phyloP scores from a whole-genome alignment of 345 rosid genomes.

The Salix exigua region DNA sequence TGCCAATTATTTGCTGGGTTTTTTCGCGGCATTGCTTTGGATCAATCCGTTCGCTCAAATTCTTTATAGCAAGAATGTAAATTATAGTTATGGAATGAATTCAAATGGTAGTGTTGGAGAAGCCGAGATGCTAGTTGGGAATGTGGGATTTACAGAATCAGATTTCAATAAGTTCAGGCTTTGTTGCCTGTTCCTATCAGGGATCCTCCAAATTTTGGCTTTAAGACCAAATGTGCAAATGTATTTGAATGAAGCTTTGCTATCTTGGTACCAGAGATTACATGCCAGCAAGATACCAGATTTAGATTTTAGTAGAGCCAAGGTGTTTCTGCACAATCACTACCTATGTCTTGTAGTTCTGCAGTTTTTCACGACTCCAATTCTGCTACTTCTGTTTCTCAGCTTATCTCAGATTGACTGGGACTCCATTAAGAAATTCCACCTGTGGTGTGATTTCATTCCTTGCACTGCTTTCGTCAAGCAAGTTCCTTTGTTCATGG shows the following conservation, averaged over 20 bases:
- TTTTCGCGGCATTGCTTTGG: slow-evolving; percentile 77
- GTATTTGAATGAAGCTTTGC: slow-evolving; percentile 85
- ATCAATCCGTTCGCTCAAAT: slow-evolving; percentile 63
- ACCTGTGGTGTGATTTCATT: slow-evolving; percentile 42
- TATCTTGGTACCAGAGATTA: slow-evolving; percentile 87
- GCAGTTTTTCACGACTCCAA: slow-evolving; percentile 69
- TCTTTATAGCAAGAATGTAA: slow-evolving; percentile 34
- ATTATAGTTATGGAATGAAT: slow-evolving; percentile 16
- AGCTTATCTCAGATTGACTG: slow-evolving; percentile 61
- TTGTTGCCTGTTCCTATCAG: slow-evolving; percentile 52
- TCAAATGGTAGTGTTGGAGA: background rate
- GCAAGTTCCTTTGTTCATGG: slow-evolving; percentile 58
- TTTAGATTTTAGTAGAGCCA: slow-evolving; percentile 83
- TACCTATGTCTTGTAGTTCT: slow-evolving; percentile 66
- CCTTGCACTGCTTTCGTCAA: slow-evolving; percentile 51
- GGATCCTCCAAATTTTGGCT: slow-evolving; percentile 53
- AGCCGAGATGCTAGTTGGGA: slow-evolving; percentile 48
- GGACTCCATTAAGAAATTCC: slow-evolving; percentile 35
- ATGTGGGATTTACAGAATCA: slow-evolving; percentile 46
- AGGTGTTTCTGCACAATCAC: slow-evolving; percentile 89
- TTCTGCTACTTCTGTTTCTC: slow-evolving; percentile 57
- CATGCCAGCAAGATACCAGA: slow-evolving; percentile 86
- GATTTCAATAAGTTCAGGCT: slow-evolving; percentile 53
- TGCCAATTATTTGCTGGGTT: slow-evolving; percentile 36
- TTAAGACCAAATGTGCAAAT: slow-evolving; percentile 74